phyloP scores from a whole-genome alignment of 495 filamentous ascomycete genomes.

The Aspergillus funiculosus region DNA sequence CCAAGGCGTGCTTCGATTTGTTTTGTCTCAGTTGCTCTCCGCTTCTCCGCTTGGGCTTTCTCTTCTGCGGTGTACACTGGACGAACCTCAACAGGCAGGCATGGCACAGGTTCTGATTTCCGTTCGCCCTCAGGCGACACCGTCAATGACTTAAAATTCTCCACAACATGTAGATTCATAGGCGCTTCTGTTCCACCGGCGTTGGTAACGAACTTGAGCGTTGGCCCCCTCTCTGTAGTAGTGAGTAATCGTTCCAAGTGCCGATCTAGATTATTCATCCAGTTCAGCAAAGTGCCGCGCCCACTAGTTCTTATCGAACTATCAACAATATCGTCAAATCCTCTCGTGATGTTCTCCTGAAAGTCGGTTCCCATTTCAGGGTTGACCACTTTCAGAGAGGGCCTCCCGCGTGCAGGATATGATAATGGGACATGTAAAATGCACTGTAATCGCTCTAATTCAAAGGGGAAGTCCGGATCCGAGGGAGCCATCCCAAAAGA shows the following conservation, averaged over 20 bases:
- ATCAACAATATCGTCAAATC: slow-evolving; percentile 64
- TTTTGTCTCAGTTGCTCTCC: slow-evolving; percentile 58
- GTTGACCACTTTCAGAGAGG: slow-evolving; percentile 63
- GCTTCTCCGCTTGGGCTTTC: slow-evolving; percentile 55
- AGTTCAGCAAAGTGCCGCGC: slow-evolving; percentile 56
- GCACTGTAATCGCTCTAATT: slow-evolving; percentile 66
- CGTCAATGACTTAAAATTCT: slow-evolving; percentile 18
- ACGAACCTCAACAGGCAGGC: slow-evolving; percentile 10
- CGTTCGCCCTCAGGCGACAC: neutral
- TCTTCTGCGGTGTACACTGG: slow-evolving; percentile 50
- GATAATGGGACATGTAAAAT: slow-evolving; percentile 58
- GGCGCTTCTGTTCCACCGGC: slow-evolving; percentile 29
- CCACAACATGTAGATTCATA: slow-evolving; percentile 46
- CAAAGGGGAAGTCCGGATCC: slow-evolving; percentile 85
- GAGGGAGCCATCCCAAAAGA: slow-evolving; percentile 65
- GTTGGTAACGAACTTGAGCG: slow-evolving; percentile 72
- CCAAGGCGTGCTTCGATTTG: slow-evolving; percentile 79
- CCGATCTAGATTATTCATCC: slow-evolving; percentile 69
- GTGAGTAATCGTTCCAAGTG: slow-evolving; percentile 67
- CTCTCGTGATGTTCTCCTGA: slow-evolving; percentile 72
- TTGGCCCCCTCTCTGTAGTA: slow-evolving; percentile 66
- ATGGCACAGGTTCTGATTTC: neutral
- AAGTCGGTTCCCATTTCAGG: slow-evolving; percentile 73
- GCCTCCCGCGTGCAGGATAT: slow-evolving; percentile 52
- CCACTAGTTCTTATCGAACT: slow-evolving; percentile 41